These are phyloP conservation scores for Raphanus raphanistrum DNA, from an alignment of 345 rosid genomes.

Conservation along the genomic window DNA sequence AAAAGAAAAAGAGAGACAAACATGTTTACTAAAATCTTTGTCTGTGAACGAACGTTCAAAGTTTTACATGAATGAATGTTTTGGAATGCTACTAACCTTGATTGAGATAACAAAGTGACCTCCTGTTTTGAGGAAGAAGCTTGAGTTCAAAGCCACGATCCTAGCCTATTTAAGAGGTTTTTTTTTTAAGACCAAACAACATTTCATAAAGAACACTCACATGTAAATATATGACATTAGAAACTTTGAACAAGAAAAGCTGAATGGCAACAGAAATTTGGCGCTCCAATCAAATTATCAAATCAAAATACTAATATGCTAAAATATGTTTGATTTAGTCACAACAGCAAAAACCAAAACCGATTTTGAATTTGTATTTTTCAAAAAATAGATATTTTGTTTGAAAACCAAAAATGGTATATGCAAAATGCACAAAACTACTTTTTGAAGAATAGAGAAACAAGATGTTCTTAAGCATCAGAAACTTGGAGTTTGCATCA, in stretches of 20 bases:
- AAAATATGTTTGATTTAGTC: background rate
- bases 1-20: background rate
- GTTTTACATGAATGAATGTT: background rate
- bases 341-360: background rate
- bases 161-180: constrained; percentile 61
- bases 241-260: background rate
- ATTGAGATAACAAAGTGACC: constrained; percentile 99
- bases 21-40: background rate
- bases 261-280: background rate
- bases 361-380: background rate
- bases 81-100: constrained; percentile 57
- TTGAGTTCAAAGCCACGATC: constrained; percentile 80
- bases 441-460: background rate
- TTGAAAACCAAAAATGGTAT: background rate
- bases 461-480: constrained; percentile 29
- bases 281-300: background rate
- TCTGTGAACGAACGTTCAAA: background rate
- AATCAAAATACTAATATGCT: background rate
- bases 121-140: constrained; percentile 82
- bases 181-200: background rate
- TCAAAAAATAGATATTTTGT: background rate
- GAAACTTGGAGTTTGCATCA: constrained; percentile 62
- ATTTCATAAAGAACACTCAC: background rate
- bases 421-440: background rate
- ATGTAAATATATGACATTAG: background rate